Conservation (phyloP, 495 filamentous ascomycete genomes). For the Parachaetomium inaequale region DNA sequence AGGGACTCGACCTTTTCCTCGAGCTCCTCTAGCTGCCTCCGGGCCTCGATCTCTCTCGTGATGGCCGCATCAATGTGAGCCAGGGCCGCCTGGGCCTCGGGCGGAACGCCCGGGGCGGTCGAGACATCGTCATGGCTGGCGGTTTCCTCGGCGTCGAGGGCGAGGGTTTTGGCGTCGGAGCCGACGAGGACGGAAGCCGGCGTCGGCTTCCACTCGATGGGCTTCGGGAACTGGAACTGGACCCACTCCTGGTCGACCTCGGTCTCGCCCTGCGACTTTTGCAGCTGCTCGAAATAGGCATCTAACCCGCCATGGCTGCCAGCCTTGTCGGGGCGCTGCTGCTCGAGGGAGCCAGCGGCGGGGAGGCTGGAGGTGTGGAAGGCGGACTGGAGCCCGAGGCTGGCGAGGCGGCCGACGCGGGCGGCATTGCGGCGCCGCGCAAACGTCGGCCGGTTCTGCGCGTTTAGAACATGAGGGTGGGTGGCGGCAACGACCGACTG, state of each 20-base stretch:
- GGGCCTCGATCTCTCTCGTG: conserved; percentile 47
- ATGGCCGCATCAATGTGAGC: conserved; percentile 50
- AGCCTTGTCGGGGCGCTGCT: conserved; percentile 41
- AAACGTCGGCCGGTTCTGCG: conserved; percentile 58
- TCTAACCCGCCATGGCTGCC: conserved; percentile 57
- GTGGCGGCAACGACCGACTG: conserved; percentile 95
- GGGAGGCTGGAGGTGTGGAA: conserved; percentile 55
- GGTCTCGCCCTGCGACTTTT: conserved; percentile 62
- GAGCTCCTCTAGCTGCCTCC: conserved; percentile 43
- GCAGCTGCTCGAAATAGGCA: conserved; percentile 86
- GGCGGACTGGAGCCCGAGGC: conserved; percentile 68
- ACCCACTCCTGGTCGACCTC: conserved; percentile 76
- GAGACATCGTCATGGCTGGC: conserved; percentile 15
- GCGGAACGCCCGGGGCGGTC: conserved; percentile 20
- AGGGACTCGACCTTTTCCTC: conserved; percentile 44
- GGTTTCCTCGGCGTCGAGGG: conserved; percentile 30
- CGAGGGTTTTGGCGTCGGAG: conserved; percentile 45
- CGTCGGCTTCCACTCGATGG: conserved; percentile 79
- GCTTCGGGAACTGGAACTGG: conserved; percentile 80
- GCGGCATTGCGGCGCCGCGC: conserved; percentile 42
- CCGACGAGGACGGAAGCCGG: conserved; percentile 48
- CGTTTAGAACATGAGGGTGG: conserved; percentile 76
- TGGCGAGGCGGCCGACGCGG: conserved; percentile 54
- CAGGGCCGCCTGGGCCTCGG: conserved; percentile 42
- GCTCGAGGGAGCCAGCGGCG: conserved; percentile 35